Conservation (phyloP, 768 basidiomycete genomes). For the Podaxis carcinomalis region DNA sequence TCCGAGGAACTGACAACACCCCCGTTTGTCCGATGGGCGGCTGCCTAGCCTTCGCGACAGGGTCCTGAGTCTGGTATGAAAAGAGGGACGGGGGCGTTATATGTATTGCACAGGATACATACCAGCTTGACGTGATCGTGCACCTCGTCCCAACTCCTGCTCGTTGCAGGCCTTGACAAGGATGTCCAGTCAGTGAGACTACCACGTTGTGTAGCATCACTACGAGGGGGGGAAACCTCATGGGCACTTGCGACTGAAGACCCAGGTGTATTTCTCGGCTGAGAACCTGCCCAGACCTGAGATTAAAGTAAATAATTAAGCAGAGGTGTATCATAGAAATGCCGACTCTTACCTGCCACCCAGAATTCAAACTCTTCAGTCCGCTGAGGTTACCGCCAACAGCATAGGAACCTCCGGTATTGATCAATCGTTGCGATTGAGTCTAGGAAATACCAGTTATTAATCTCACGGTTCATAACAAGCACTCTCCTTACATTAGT, state of each 20-base stretch:
- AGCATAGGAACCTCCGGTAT: conserved; percentile 35
- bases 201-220: conserved; percentile 43
- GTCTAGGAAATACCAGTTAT: conserved; percentile 19
- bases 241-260: conserved; percentile 54
- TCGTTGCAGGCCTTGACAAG: conserved; percentile 39
- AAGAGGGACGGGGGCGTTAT: neutral
- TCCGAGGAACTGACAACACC: conserved; percentile 5
- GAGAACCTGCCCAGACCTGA: conserved; percentile 62
- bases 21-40: conserved; percentile 6
- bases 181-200: conserved; percentile 48
- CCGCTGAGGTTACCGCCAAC: conserved; percentile 41
- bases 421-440: conserved; percentile 43
- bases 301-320: conserved; percentile 16
- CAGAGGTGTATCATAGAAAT: neutral
- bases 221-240: conserved; percentile 41
- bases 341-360: conserved; percentile 57
- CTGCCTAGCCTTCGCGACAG: conserved; percentile 2
- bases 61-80: neutral
- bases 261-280: conserved; percentile 53
- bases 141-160: conserved; percentile 58
- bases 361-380: conserved; percentile 51
- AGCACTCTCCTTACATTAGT: conserved; percentile 36
- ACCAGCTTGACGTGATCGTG: conserved; percentile 6
- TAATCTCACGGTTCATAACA: neutral
- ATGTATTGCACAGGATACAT: neutral